A percentile compares a stretch with the other conserved stretches of the same genome.
phyloP scores from a whole-genome alignment of 2,329 filamentous ascomycete species.

The Monosporascus ibericus region DNA sequence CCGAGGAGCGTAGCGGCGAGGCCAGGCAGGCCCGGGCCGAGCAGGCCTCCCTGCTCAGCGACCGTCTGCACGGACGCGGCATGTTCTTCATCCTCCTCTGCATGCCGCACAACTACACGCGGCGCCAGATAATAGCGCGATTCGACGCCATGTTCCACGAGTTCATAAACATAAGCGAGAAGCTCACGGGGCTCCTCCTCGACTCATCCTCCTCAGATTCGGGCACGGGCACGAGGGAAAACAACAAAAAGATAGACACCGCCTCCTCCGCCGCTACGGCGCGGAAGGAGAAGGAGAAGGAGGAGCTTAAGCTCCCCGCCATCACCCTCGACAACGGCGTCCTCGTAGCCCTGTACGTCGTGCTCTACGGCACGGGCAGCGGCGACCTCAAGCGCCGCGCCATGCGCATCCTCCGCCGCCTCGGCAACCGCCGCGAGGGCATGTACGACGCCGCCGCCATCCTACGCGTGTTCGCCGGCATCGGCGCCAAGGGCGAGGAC shows the following conservation, averaged over 20 bases:
- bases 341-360: neutral
- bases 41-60: neutral
- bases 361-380: neutral
- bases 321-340: constrained; percentile 4
- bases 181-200: neutral
- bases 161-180: neutral
- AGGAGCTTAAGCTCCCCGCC: neutral
- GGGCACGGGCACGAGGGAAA: too few species aligned
- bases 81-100: neutral
- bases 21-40: neutral
- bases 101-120: constrained; percentile 3
- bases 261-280: too few species aligned
- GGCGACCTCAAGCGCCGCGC: neutral
- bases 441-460: constrained; percentile 2
- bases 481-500: neutral
- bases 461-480: neutral
- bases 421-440: constrained; percentile 1
- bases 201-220: neutral
- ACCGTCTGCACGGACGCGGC: constrained; percentile 1
- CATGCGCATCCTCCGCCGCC: neutral
- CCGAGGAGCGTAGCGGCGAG: too few species aligned
- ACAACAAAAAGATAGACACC: too few species aligned
- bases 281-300: too few species aligned
- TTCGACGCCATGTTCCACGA: neutral
- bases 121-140: neutral